A percentile compares a stretch with the other conserved stretches of the same genome.
These are phyloP conservation scores for Aspergillus proliferans DNA, from an alignment of 2,329 filamentous ascomycete genomes.

Conservation along the genomic window DNA sequence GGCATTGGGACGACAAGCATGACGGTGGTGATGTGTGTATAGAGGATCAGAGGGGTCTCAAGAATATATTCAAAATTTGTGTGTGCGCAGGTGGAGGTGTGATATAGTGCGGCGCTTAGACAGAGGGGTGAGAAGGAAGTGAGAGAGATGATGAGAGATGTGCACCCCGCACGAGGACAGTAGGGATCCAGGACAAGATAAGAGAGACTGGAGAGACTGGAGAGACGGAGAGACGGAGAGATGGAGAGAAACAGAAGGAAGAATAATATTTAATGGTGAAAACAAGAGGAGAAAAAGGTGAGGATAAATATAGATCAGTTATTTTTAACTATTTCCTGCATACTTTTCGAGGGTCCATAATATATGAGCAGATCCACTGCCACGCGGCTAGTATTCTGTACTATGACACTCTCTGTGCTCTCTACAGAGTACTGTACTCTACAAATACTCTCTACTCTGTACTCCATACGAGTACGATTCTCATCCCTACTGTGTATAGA, in stretches of 20 bases:
- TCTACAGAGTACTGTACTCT: too few species aligned
- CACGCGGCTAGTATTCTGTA: background rate
- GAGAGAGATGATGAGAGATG: background rate
- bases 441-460: too few species aligned
- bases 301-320: background rate
- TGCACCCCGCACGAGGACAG: background rate
- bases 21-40: slow-evolving; percentile 6
- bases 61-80: too few species aligned
- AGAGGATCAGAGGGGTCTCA: too few species aligned
- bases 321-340: background rate
- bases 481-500: too few species aligned
- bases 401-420: too few species aligned
- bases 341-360: background rate
- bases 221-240: background rate
- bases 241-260: background rate
- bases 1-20: slow-evolving; percentile 19
- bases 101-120: too few species aligned
- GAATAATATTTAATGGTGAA: background rate
- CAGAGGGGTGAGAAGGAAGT: background rate
- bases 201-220: background rate
- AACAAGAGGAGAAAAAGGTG: background rate
- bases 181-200: background rate
- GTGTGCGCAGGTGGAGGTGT: too few species aligned
- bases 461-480: too few species aligned
- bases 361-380: background rate